These are phyloP conservation scores for Hypoxylon sp. DNA, from an alignment of 2,329 filamentous ascomycete species.

Conservation along the genomic window DNA sequence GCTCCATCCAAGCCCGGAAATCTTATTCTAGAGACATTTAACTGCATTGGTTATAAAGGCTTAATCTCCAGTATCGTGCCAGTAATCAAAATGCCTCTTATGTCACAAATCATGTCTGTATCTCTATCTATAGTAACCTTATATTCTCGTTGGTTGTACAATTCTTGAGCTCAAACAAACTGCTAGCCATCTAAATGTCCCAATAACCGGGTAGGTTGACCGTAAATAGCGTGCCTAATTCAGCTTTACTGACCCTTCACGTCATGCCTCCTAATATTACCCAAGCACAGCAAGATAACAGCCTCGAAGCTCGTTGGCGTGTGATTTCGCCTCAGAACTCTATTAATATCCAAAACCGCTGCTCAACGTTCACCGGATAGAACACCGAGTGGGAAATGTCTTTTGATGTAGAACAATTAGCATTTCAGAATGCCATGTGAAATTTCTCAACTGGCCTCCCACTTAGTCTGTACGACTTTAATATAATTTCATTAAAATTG, in stretches of 20 bases:
- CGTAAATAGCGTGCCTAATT: neutral
- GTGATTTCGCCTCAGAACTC: neutral
- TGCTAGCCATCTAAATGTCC: neutral
- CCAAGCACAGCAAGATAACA: neutral
- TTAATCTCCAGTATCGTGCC: neutral
- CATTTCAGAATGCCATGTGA: neutral
- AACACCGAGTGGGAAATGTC: neutral
- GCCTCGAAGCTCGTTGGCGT: neutral
- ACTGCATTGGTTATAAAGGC: constrained; percentile 5
- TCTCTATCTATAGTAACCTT: neutral
- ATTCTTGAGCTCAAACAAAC: neutral
- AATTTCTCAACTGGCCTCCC: neutral
- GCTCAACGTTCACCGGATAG: neutral
- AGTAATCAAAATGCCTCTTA: neutral
- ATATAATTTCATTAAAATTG: neutral
- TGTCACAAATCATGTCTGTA: neutral
- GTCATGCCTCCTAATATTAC: neutral
- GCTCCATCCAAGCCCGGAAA: constrained; percentile 4
- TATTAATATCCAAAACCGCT: neutral
- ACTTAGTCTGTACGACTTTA: neutral
- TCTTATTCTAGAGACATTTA: constrained; percentile 26
- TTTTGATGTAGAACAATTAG: neutral
- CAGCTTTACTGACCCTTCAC: neutral
- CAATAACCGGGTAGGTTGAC: constrained; percentile 1
- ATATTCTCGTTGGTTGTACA: neutral